Evolutionary conservation across 495 filamentous ascomycete genomes (phyloP).

Genomic region (Cercophora newfieldiana): DNA sequence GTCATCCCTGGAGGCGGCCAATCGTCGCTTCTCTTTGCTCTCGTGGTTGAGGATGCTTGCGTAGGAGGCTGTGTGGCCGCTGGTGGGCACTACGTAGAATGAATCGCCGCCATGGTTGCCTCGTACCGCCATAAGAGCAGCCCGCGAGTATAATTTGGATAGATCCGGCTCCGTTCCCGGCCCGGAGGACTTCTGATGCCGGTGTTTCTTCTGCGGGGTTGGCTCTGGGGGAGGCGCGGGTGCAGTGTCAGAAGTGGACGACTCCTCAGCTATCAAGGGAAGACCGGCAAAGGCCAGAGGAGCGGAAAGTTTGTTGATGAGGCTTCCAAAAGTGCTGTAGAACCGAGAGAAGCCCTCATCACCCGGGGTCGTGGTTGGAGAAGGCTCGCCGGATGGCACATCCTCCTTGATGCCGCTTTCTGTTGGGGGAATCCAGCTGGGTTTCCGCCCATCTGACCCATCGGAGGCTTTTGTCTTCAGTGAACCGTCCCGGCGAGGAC

Average conservation of each 20-base stretch:
- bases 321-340: constrained; percentile 80
- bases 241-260: constrained; percentile 25
- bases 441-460: constrained; percentile 38
- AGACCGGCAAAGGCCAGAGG: constrained; percentile 91
- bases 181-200: constrained; percentile 39
- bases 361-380: constrained; percentile 25
- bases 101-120: constrained; percentile 63
- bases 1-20: constrained; percentile 41
- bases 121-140: constrained; percentile 68
- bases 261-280: constrained; percentile 64
- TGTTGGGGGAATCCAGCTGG: constrained; percentile 45
- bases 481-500: constrained; percentile 50
- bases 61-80: constrained; percentile 86
- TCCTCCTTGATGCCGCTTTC: constrained; percentile 26
- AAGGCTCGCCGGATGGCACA: constrained; percentile 4
- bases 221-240: constrained; percentile 34
- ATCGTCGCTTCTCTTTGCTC: constrained; percentile 60
- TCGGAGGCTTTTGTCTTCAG: constrained; percentile 42
- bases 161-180: constrained; percentile 65
- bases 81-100: constrained; percentile 93
- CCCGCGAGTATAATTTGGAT: constrained; percentile 71
- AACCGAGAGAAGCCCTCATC: constrained; percentile 87
- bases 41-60: constrained; percentile 79
- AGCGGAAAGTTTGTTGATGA: constrained; percentile 81
- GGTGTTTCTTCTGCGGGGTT: constrained; percentile 40